Evolutionary conservation across 2,329 filamentous ascomycete species (phyloP), one percentile per base, ranked within the genome.

Genomic region (Decorospora gaudefroyi): DNA sequence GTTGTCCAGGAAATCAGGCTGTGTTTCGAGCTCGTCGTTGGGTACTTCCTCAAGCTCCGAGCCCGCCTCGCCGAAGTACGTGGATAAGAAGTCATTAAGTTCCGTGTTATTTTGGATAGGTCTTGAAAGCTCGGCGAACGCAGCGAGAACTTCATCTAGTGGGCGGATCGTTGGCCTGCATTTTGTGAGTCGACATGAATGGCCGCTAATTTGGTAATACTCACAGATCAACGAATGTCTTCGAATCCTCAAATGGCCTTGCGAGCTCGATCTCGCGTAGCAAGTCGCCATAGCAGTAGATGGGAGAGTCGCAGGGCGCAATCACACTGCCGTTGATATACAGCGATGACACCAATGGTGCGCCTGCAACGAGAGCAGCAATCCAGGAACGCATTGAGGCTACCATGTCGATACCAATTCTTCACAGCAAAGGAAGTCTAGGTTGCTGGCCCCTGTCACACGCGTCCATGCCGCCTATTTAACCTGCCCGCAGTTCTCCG

Each of bases 251-350:
- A 53, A 86, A 87, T 0, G 83, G 83, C 16, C 72, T 73, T 2
- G 84, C 84, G 7, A 86, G 72, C 70, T 87, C 77, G 33, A 87
- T 78, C 50, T 81, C 75, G 47, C 77, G 74, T 2, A 87, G 74
- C 9, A 87, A 75, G 0, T 85, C 80, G 33, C 84, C 84, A 51
- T 83, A 76, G 62, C 84, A 87, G 68, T 87, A 87, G 13, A 87
- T 74, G 11, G 81, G 78, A 6, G 83, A 86, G 62, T 86, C 81
- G 68, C 84, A 87, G 1, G 84, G 83, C 2, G 83, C 80, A 46
- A 79, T 75, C 27, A 82, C 72, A 3, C 77, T 78, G 53, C 82
- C 83, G 65, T 86, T 82, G 54, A 74, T 72, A 65, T 81, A 86
- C 13, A 86, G 66, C 9, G 77, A 79, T 6, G 47, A 38, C 6